Evolutionary conservation across 495 filamentous ascomycete genomes (phyloP).

Genomic region (Sordaria brevicollis): DNA sequence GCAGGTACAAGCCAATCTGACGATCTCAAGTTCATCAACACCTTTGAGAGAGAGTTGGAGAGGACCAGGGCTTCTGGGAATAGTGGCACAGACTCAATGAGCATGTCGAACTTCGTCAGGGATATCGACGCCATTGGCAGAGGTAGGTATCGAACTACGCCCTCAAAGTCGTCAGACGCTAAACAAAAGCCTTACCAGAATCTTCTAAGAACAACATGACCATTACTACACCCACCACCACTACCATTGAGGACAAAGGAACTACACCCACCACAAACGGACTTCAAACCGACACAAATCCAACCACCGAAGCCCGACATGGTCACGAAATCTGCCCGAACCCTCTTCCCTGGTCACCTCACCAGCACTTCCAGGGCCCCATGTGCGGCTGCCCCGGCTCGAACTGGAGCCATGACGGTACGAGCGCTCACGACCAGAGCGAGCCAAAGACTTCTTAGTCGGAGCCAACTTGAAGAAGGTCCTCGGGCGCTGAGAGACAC

Average conservation of each 20-base stretch:
- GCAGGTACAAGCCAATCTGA: neutral
- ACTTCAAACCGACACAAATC: neutral
- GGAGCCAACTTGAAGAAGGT: neutral
- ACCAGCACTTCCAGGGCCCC: neutral
- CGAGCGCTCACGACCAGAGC: neutral
- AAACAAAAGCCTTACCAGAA: neutral
- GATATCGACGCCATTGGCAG: neutral
- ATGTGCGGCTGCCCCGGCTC: neutral
- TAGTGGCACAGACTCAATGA: neutral
- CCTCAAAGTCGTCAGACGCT: neutral
- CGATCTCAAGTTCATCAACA: neutral
- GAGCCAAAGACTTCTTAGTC: neutral
- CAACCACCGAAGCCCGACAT: neutral
- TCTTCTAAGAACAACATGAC: neutral
- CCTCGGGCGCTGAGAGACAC: neutral
- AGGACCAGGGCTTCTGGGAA: neutral
- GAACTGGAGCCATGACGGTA: neutral
- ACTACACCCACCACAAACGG: neutral
- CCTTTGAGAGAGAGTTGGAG: neutral
- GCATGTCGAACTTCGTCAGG: neutral
- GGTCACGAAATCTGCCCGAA: neutral
- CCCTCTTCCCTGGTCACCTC: neutral
- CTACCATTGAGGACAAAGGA: neutral
- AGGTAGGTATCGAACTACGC: neutral
- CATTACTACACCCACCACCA: neutral